Conservation (phyloP, 495 filamentous ascomycete genomes). For the Neurospora sp. region DNA sequence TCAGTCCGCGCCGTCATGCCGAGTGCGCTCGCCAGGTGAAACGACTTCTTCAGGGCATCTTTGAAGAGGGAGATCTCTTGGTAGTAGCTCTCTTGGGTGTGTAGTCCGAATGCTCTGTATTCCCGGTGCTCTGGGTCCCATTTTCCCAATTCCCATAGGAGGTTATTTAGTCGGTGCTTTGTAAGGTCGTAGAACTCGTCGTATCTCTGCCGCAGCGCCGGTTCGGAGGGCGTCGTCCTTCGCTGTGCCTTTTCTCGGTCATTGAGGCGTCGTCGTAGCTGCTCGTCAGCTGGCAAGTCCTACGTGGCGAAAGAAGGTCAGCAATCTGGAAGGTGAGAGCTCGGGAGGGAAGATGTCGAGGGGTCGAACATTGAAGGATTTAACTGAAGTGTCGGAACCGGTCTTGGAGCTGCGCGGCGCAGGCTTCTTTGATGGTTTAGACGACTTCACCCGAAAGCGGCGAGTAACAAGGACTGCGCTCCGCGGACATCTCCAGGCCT, state of each 20-base stretch:
- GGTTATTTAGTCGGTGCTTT: conserved; percentile 4
- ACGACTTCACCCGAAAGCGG: conserved; percentile 5
- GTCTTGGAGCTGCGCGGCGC: background rate
- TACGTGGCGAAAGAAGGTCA: background rate
- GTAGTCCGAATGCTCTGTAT: conserved; percentile 25
- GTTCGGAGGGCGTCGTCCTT: background rate
- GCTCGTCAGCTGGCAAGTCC: background rate
- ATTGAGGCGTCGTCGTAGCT: background rate
- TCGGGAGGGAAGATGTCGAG: background rate
- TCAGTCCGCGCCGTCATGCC: conserved; percentile 20
- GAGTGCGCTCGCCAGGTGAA: conserved; percentile 21
- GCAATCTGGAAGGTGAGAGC: background rate
- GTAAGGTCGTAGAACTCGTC: conserved; percentile 20
- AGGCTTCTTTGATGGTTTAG: background rate
- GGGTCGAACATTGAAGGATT: background rate
- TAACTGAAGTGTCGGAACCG: background rate
- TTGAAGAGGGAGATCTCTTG: conserved; percentile 27
- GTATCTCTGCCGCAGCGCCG: conserved; percentile 14
- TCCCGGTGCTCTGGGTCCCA: conserved; percentile 10
- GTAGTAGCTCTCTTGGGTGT: conserved; percentile 19
- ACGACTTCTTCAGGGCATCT: conserved; percentile 23
- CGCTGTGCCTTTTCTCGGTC: background rate
- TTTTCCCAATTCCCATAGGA: conserved; percentile 8
- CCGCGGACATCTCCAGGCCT: conserved; percentile 9
- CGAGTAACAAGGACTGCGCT: conserved; percentile 3